Percentiles rank a stretch among this genome's conserved stretches.
Conservation (phyloP, 139 green algal genomes). For the Gonium pectorale region DNA sequence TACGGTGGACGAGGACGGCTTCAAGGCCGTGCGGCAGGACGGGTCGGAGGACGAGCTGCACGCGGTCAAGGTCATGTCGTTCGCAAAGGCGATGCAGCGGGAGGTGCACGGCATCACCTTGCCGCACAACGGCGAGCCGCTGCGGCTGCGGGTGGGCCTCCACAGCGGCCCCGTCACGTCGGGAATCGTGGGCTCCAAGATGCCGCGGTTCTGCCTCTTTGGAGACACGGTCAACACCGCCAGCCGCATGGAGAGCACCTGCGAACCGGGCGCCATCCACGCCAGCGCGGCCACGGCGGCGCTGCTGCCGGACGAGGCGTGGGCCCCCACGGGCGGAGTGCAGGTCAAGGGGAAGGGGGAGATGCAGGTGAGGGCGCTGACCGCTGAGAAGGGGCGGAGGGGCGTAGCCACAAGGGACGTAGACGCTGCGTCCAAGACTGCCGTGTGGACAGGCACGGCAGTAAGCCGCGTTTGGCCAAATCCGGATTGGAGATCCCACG, state of each 20-base stretch:
- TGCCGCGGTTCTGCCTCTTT: conserved; percentile 52
- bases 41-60: conserved; percentile 28
- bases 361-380: conserved; percentile 28
- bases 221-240: conserved; percentile 58
- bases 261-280: conserved; percentile 53
- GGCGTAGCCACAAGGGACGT: no score
- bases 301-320: conserved; percentile 13
- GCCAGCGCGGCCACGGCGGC: conserved; percentile 13
- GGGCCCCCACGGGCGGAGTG: conserved; percentile 38
- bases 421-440: no score
- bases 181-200: conserved; percentile 34
- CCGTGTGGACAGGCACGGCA: no score
- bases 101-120: conserved; percentile 7
- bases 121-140: conserved; percentile 23
- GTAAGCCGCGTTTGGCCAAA: no score
- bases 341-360: conserved; percentile 43
- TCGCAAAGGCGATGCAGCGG: conserved; percentile 43
- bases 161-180: conserved; percentile 3
- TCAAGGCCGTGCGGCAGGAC: conserved; percentile 19
- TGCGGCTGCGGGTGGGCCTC: conserved; percentile 21
- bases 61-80: conserved; percentile 24
- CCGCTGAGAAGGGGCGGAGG: no score
- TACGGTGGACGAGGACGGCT: conserved; percentile 28
- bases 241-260: conserved; percentile 65
- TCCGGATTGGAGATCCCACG: no score